Evolutionary conservation across 495 filamentous ascomycete genomes (phyloP), one percentile per base, ranked within the genome.

Genomic region (Penicillium cosmopolitanum): DNA sequence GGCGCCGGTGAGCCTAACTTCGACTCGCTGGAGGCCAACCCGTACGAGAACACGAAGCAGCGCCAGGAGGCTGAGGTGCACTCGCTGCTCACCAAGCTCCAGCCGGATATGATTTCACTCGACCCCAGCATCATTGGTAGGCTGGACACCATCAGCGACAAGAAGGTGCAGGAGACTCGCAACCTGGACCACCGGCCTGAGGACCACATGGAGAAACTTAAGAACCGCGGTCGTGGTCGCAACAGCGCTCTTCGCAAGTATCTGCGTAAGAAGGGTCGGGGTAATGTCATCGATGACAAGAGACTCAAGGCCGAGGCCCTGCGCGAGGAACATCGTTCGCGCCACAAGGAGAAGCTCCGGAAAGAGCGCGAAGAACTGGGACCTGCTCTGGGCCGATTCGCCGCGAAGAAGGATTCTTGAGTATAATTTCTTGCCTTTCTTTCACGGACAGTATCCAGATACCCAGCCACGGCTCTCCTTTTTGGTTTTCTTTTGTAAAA

Each of bases 1-100:
- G 95, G 95, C 25, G 91, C 95, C 16, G 95, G 95, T 56, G 95
- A 98, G 75, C 89, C 95, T 50, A 98, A 98, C 82, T 97, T 91
- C 73, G 95, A 98, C 74, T 89, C 92, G 2, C 80, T 96, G 12
- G 96, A 98, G 72, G 79, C 87, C 55, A 98, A 98, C 76, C 95
- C 96, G n/a, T 97, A 95, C 82, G 96, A 98, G 74, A 96, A 88
- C 58, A 85, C 83, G 56, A 94, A 96, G 71, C 91, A 97, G 77
- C 84, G 94, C 66, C 93, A 94, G 73, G 95, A 98, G 72, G 84
- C 80, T n/a, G 95, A 98, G 69, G 92, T 98, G 61, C 89, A 87
- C 72, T 80, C 82, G 7, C 80, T 98, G 63, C 84, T 98, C 58
- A 92, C 93, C 79, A 98, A 98, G 79, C 79, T 98, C 40, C 87